Conservation (phyloP, 352 stramenopile species). For the Nothophytophthora sp. region DNA sequence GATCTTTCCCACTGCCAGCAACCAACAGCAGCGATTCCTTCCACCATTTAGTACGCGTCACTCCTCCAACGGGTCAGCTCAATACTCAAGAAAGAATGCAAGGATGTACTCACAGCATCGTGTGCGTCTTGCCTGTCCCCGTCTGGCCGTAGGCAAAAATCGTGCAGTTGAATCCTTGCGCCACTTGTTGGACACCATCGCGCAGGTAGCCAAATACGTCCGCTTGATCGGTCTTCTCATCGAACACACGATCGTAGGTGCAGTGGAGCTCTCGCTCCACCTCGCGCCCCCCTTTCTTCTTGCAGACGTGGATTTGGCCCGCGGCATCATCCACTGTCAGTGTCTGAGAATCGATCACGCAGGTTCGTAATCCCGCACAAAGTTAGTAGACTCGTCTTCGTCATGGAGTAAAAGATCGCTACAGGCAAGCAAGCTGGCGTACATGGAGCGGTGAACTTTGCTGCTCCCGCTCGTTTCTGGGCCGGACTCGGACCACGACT, state of each 20-base stretch:
- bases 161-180: constrained; percentile 90
- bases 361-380: no score
- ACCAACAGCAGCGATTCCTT: background rate
- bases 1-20: constrained; percentile 43
- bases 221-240: constrained; percentile 48
- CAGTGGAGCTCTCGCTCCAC: constrained; percentile 52
- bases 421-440: constrained; percentile 2
- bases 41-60: constrained; percentile 1
- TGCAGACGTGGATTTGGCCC: constrained; percentile 46
- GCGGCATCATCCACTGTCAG: constrained; percentile 36
- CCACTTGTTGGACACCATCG: constrained; percentile 73
- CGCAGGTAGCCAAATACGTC: constrained; percentile 78
- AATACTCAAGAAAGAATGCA: background rate
- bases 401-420: background rate
- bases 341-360: constrained; percentile 21
- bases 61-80: no score
- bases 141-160: constrained; percentile 93
- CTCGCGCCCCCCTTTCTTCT: constrained; percentile 45
- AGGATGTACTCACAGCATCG: constrained; percentile 73
- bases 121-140: constrained; percentile 90
- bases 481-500: constrained; percentile 81
- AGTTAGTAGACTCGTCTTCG: no score
- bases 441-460: constrained; percentile 28
- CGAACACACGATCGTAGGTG: constrained; percentile 81
- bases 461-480: constrained; percentile 69